Conservation (phyloP, 2,329 filamentous ascomycete species). For the Aspergillus pseudonomiae region DNA sequence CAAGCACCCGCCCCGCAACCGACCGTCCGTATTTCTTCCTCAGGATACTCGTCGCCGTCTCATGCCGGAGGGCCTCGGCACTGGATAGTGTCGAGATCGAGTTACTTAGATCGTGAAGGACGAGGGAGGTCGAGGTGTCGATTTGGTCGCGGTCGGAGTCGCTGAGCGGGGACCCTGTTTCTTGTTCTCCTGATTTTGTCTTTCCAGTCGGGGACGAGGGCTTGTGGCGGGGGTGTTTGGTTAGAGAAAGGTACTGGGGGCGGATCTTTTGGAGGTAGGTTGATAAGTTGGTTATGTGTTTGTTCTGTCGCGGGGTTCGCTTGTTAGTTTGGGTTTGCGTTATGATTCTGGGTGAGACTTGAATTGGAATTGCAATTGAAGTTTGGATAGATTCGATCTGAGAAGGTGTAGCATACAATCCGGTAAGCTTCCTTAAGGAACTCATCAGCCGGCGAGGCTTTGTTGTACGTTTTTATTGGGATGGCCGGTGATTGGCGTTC, state of each 20-base stretch:
- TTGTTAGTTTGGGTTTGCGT: background rate
- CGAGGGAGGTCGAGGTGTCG: constrained; percentile 81
- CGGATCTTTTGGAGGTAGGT: constrained; percentile 80
- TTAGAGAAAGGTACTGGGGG: constrained; percentile 82
- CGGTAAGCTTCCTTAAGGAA: constrained; percentile 93
- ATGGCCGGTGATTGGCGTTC: constrained; percentile 25
- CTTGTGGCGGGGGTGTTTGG: constrained; percentile 56
- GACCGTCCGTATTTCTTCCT: constrained; percentile 69
- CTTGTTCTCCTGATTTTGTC: no score
- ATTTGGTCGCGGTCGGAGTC: constrained; percentile 83
- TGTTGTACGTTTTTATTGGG: constrained; percentile 28
- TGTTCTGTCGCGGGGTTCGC: constrained; percentile 61
- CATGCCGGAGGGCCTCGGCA: constrained; percentile 78
- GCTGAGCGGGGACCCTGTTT: constrained; percentile 53
- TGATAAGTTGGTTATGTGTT: constrained; percentile 79
- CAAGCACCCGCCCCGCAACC: constrained; percentile 62
- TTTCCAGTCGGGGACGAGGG: constrained; percentile 52
- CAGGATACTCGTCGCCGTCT: constrained; percentile 71
- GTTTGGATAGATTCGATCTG: background rate
- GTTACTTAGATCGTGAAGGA: constrained; percentile 81
- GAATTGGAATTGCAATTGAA: no score
- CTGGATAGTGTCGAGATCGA: constrained; percentile 79
- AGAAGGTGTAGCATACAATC: constrained; percentile 62
- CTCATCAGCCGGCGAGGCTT: constrained; percentile 61
- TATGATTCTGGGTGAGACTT: background rate